Conservation (phyloP, 2,329 filamentous ascomycete species). For the Dactylellina haptotyla region DNA sequence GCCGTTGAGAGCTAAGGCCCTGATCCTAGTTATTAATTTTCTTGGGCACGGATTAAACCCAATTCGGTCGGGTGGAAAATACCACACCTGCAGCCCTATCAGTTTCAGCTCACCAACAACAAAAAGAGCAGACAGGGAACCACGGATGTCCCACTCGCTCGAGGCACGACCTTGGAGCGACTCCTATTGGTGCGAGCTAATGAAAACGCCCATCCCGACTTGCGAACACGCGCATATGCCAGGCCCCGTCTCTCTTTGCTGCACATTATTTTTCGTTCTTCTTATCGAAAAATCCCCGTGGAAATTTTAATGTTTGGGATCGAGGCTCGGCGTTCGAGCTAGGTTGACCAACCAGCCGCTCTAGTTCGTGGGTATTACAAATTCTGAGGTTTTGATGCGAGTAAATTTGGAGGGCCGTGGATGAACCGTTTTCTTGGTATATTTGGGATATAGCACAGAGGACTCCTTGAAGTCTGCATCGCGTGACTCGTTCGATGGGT, state of each 20-base stretch:
- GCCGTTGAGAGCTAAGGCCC: too few species aligned
- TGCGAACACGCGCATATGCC: background rate
- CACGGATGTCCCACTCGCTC: too few species aligned
- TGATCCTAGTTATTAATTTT: background rate
- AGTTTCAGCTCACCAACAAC: background rate
- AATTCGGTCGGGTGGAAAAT: constrained; percentile 38
- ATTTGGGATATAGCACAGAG: too few species aligned
- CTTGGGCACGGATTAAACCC: constrained; percentile 1
- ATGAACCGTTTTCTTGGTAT: background rate
- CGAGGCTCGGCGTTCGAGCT: too few species aligned
- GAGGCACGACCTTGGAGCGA: too few species aligned
- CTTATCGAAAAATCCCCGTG: too few species aligned
- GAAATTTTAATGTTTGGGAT: too few species aligned
- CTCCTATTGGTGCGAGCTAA: background rate
- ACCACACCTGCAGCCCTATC: constrained; percentile 25
- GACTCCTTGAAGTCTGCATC: too few species aligned
- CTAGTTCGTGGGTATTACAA: too few species aligned
- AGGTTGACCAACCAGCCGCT: too few species aligned
- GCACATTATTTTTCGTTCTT: too few species aligned
- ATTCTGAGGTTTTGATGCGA: constrained; percentile 29
- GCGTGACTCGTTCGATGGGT: background rate
- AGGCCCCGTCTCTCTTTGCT: background rate
- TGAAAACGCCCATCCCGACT: background rate
- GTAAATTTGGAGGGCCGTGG: constrained; percentile 7
- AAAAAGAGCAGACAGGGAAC: too few species aligned